Base-by-base conservation (phyloP, 2,329 filamentous ascomycete species). In the Clonostachys rhizophaga region DNA sequence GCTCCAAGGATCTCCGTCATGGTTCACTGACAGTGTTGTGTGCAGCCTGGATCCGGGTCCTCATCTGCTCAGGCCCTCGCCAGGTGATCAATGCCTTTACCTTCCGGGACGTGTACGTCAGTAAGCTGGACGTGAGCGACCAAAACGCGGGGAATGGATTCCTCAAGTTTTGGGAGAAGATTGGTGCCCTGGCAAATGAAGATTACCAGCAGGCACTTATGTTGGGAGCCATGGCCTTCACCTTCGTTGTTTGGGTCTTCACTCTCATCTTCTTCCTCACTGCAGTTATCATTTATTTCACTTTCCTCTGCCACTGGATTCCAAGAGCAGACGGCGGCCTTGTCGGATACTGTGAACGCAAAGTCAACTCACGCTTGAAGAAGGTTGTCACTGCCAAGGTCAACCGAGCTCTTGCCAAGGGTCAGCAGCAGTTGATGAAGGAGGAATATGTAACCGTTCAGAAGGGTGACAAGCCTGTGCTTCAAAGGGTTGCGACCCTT, bases 281-380 rank as follows among this genome's bases (percentile, higher is more conserved):
- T 10, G 90, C 89, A 0, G 71, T 84, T 18, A 58, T 95, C 2
- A 83, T 95, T 50, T 97, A 95, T 67, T 66, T 96, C 36, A 81
- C 89, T 58, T 99, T 96, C 65, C 77, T 99, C 6, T 96, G 88
- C 80, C 88, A 94, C 66, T 94, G 92, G 68, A 92, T 99, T 51
- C 91, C 91, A 2, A 79, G 79, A 35, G 75, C 82, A 11, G 91
- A 96, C 59, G 89, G 90, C 6, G 85, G 87, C 8, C 75, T 99
- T 33, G 82, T 83, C 6, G 84, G 84, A 24, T 99, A 95, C 69
- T 97, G 94, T 63, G 86, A 89, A 51, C 86, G 91, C 42, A 97
- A 97, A 71, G 86, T 96, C 63, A 95, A 95, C 68, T 85, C 82
- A 58, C 78, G 91, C 54, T 76, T 99, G 54, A 87, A 87, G 60